Percentiles rank a stretch among this genome's conserved stretches.
phyloP scores from a whole-genome alignment of 129 eudicot genomes.

The Heracleum sosnowskyi region DNA sequence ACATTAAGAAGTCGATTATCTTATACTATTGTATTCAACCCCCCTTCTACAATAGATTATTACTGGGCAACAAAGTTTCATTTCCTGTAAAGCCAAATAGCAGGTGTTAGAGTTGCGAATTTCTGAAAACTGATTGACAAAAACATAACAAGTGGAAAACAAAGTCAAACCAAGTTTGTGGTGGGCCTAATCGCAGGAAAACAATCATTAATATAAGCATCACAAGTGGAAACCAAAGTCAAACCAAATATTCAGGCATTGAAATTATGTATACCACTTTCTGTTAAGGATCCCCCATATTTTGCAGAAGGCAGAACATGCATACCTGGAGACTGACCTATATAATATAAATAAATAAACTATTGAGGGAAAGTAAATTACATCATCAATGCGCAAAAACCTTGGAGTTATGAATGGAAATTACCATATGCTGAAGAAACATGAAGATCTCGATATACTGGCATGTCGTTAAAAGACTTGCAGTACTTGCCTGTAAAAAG shows the following conservation, averaged over 20 bases:
- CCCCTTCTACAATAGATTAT: too few species aligned
- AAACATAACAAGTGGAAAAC: too few species aligned
- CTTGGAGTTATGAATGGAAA: background rate
- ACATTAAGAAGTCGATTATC: too few species aligned
- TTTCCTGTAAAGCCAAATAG: too few species aligned
- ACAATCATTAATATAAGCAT: background rate
- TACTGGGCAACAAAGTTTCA: too few species aligned
- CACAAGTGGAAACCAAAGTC: background rate
- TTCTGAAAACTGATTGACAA: too few species aligned
- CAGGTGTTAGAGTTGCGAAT: too few species aligned
- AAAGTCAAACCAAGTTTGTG: too few species aligned
- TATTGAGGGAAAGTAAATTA: background rate
- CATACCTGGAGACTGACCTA: background rate
- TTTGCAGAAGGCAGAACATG: background rate
- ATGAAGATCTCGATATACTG: background rate
- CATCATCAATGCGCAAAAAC: background rate
- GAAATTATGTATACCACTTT: background rate
- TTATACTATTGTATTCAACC: too few species aligned
- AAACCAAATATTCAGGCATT: background rate
- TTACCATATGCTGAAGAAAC: background rate
- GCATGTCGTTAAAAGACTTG: slow-evolving; percentile 15
- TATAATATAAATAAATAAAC: background rate
- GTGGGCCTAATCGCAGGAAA: slow-evolving; percentile 20
- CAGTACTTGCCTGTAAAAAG: background rate
- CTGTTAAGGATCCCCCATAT: background rate